Percentiles rank a stretch among this genome's conserved stretches.
Evolutionary conservation across 2,329 filamentous ascomycete genomes (phyloP).

Genomic region (Trichoderma sp.): DNA sequence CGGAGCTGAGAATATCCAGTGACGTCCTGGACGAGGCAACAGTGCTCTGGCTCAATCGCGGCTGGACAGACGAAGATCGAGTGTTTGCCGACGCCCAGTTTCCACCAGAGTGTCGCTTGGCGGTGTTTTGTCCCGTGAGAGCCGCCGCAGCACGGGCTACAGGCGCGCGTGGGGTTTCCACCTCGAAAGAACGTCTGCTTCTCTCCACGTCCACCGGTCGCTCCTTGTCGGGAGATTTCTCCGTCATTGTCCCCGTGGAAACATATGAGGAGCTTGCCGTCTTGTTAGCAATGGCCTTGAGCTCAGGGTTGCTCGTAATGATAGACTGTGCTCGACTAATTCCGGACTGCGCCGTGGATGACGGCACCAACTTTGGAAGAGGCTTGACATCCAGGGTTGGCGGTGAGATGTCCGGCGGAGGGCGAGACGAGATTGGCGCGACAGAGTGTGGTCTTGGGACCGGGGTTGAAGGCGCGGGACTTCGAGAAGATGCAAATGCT

Average conservation of each 20-base stretch:
- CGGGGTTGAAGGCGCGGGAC: slow-evolving; percentile 24
- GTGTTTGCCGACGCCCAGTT: slow-evolving; percentile 13
- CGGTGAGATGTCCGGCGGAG: slow-evolving; percentile 16
- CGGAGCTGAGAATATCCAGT: slow-evolving; percentile 26
- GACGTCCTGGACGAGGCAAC: slow-evolving; percentile 22
- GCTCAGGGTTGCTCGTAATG: slow-evolving; percentile 60
- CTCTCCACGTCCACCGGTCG: not conserved
- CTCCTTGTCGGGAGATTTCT: slow-evolving; percentile 8
- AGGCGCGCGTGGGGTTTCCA: not conserved
- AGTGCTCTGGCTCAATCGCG: slow-evolving; percentile 24
- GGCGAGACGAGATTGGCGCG: slow-evolving; percentile 25
- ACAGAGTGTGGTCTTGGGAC: slow-evolving; percentile 34
- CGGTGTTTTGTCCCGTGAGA: slow-evolving; percentile 6
- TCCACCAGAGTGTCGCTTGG: slow-evolving; percentile 7
- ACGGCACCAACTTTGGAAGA: slow-evolving; percentile 40
- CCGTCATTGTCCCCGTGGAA: slow-evolving; percentile 60
- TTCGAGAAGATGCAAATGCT: slow-evolving; percentile 62
- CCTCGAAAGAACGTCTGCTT: slow-evolving; percentile 2
- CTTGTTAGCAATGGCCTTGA: slow-evolving; percentile 55
- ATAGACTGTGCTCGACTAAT: slow-evolving; percentile 63
- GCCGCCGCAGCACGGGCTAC: not conserved
- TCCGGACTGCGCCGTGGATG: slow-evolving; percentile 44
- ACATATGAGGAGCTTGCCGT: slow-evolving; percentile 40
- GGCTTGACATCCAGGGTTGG: slow-evolving; percentile 31
- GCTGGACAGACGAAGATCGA: slow-evolving; percentile 24